Conservation (phyloP, 257 asterid species). For the Schizonepeta tenuifolia region DNA sequence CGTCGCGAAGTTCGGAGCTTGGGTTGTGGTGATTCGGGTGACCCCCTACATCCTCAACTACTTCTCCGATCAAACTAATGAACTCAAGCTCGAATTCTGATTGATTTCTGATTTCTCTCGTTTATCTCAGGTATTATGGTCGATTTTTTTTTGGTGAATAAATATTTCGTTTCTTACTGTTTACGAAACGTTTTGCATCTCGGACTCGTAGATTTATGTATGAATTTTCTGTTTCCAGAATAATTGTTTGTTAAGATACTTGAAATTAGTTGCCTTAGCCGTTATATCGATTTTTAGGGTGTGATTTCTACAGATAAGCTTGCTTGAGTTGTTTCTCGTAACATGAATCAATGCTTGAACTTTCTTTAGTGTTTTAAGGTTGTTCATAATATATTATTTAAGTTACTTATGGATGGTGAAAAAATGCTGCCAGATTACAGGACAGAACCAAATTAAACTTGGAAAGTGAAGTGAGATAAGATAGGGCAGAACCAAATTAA, state of each 20-base stretch:
- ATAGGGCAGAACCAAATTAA: too few relatives aligned
- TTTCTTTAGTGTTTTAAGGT: too few relatives aligned
- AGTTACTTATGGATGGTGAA: too few relatives aligned
- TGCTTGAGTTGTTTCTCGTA: neutral
- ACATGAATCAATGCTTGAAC: neutral
- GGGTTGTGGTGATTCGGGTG: constrained; percentile 81
- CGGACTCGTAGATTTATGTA: neutral
- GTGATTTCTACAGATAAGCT: neutral
- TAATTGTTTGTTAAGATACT: neutral
- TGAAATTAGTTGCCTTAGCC: neutral
- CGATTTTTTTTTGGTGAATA: neutral
- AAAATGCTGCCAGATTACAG: too few relatives aligned
- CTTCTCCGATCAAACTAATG: constrained; percentile 69
- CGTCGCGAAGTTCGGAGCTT: constrained; percentile 72
- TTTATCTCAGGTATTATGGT: constrained; percentile 35
- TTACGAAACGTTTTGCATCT: neutral
- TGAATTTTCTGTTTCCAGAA: neutral
- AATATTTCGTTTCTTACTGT: neutral
- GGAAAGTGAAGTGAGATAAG: too few relatives aligned
- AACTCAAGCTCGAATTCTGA: constrained; percentile 65
- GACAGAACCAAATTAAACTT: too few relatives aligned
- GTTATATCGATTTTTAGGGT: too few relatives aligned
- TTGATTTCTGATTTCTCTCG: neutral
- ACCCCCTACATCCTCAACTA: constrained; percentile 81
- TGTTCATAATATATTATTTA: too few relatives aligned